Percentiles rank a stretch among this genome's conserved stretches.
These are phyloP conservation scores for Neolentinus lepideus DNA, from an alignment of 1,284 basidiomycete species.

Conservation along the genomic window DNA sequence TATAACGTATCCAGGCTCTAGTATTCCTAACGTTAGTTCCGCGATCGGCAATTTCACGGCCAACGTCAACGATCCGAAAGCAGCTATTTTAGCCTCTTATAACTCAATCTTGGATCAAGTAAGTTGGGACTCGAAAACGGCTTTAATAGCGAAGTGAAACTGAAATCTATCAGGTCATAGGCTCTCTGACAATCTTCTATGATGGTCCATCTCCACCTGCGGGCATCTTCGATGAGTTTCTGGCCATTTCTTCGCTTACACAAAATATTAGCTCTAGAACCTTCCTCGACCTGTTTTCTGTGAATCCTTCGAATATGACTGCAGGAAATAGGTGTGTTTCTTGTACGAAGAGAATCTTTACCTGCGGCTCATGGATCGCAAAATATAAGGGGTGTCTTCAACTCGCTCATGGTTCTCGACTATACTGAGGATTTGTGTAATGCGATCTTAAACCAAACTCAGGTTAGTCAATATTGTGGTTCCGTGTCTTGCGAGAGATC, in stretches of 20 bases:
- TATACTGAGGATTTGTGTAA: constrained; percentile 35
- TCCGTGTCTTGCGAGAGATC: background rate
- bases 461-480: constrained; percentile 22
- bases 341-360: background rate
- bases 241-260: background rate
- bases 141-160: background rate
- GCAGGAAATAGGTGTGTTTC: constrained; percentile 1
- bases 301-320: background rate
- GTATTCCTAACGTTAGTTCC: constrained; percentile 28
- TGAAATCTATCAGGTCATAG: background rate
- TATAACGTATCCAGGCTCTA: constrained; percentile 30
- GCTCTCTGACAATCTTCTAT: constrained; percentile 3
- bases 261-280: background rate
- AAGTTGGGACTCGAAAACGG: constrained; percentile 7
- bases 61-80: constrained; percentile 50
- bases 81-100: constrained; percentile 45
- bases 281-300: background rate
- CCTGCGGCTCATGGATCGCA: background rate
- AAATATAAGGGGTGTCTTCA: constrained; percentile 33
- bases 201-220: constrained; percentile 2
- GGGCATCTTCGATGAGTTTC: constrained; percentile 4
- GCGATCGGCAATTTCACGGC: constrained; percentile 45
- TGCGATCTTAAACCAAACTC: constrained; percentile 41
- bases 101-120: constrained; percentile 37
- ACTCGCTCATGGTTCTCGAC: constrained; percentile 37